Evolutionary conservation across 495 filamentous ascomycete species (phyloP).

Genomic region (Halenospora varia): DNA sequence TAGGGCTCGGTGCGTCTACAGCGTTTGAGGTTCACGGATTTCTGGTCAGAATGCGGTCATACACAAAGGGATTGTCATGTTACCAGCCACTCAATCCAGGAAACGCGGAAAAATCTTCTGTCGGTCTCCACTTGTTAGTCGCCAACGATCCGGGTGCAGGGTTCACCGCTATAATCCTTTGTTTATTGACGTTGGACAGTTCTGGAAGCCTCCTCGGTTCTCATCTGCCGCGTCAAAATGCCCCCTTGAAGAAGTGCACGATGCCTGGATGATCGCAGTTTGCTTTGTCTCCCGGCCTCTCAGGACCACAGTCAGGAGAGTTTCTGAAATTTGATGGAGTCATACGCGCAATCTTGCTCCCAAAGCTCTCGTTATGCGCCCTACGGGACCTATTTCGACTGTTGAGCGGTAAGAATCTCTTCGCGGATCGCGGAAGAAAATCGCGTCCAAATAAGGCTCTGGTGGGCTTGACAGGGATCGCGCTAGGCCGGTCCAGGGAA

Average conservation of each 20-base stretch:
- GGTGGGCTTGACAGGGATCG: constrained; percentile 1
- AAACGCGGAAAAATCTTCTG: constrained; percentile 4
- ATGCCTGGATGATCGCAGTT: constrained; percentile 10
- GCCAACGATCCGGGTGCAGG: constrained; percentile 1
- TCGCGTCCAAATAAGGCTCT: constrained; percentile 19
- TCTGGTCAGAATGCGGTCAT: not conserved
- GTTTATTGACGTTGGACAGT: constrained; percentile 4
- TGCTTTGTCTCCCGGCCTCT: not conserved
- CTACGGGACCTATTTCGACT: not conserved
- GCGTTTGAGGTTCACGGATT: constrained; percentile 7
- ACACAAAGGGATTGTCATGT: constrained; percentile 2
- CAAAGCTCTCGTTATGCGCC: not conserved
- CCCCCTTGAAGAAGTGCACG: not conserved
- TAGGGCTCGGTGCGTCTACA: not conserved
- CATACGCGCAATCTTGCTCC: constrained; percentile 10
- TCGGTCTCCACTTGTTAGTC: not conserved
- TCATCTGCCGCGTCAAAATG: not conserved
- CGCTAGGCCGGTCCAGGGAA: constrained; percentile 11
- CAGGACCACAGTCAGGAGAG: not conserved
- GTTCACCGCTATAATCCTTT: constrained; percentile 11
- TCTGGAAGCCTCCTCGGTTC: not conserved
- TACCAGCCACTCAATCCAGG: constrained; percentile 14
- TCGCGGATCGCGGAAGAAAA: not conserved
- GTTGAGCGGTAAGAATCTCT: not conserved
- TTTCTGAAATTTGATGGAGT: not conserved